A percentile compares a stretch with the other conserved stretches of the same genome.
phyloP scores from a whole-genome alignment of 306 rosid genomes.

The Lathyrus aphaca region DNA sequence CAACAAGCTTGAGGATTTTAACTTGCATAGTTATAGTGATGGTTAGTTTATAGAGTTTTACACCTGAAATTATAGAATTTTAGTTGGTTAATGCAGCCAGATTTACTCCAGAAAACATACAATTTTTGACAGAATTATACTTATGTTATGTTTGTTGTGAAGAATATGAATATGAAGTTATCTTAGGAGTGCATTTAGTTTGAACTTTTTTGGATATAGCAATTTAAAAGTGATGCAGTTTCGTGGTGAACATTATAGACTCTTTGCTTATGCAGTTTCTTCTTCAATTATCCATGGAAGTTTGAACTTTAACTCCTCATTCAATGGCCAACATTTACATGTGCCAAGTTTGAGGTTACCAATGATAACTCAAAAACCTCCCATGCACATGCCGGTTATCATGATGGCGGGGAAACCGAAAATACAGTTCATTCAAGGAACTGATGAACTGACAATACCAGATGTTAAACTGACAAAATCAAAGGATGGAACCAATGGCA shows the following conservation, averaged over 20 bases:
- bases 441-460: conserved; percentile 91
- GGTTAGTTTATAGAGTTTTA: conserved; percentile 10
- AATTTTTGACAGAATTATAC: background rate
- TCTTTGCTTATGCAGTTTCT: conserved; percentile 45
- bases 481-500: conserved; percentile 90
- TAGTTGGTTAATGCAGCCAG: background rate
- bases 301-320: conserved; percentile 57
- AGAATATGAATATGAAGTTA: background rate
- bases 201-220: conserved; percentile 15
- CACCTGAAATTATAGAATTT: conserved; percentile 2
- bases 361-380: conserved; percentile 33
- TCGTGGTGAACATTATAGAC: conserved; percentile 23
- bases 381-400: conserved; percentile 31
- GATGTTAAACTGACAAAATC: conserved; percentile 93
- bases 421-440: conserved; percentile 98
- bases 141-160: conserved; percentile 2
- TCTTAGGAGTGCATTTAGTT: conserved; percentile 20
- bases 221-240: background rate
- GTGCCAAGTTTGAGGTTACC: conserved; percentile 45
- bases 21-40: conserved; percentile 12
- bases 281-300: conserved; percentile 53
- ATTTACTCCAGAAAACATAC: conserved; percentile 5
- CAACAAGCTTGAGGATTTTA: conserved; percentile 4
- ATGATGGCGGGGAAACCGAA: conserved; percentile 77
- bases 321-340: conserved; percentile 65